phyloP scores from a whole-genome alignment of 83 land plant genomes.

The Picea abies region DNA sequence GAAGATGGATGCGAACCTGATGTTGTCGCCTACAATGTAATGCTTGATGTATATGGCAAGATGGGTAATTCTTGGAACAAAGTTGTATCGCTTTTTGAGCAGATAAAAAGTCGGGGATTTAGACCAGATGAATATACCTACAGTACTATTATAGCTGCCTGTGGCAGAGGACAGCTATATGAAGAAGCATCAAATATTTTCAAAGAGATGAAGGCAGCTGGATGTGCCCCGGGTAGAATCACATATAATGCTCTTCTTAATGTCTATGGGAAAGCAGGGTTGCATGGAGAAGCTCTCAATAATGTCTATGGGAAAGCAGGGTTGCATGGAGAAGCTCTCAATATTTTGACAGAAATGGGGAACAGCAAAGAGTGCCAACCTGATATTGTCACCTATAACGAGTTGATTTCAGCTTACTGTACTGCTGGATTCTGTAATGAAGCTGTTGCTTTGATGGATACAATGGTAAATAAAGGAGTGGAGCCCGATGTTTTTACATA shows the following conservation, averaged over 20 bases:
- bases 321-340: slow-evolving; percentile 62
- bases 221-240: slow-evolving; percentile 67
- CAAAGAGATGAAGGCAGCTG: slow-evolving; percentile 47
- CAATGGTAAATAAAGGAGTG: slow-evolving; percentile 70
- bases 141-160: slow-evolving; percentile 83
- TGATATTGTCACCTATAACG: slow-evolving; percentile 83
- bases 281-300: too few species aligned
- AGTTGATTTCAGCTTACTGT: slow-evolving; percentile 75
- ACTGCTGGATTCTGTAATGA: slow-evolving; percentile 80
- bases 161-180: slow-evolving; percentile 61
- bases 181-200: slow-evolving; percentile 73
- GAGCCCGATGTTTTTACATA: slow-evolving; percentile 86
- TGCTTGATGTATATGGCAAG: slow-evolving; percentile 85
- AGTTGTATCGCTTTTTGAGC: slow-evolving; percentile 50
- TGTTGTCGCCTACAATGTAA: slow-evolving; percentile 89
- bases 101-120: slow-evolving; percentile 65
- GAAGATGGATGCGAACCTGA: slow-evolving; percentile 64
- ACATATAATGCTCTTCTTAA: slow-evolving; percentile 89
- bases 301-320: too few species aligned
- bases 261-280: slow-evolving; percentile 83
- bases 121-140: slow-evolving; percentile 86
- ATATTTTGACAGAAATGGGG: slow-evolving; percentile 87
- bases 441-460: slow-evolving; percentile 62
- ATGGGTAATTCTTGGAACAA: slow-evolving; percentile 79
- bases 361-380: slow-evolving; percentile 47